These are phyloP conservation scores for Sabuloglossum arenarium DNA, from an alignment of 495 filamentous ascomycete species.

Conservation along the genomic window DNA sequence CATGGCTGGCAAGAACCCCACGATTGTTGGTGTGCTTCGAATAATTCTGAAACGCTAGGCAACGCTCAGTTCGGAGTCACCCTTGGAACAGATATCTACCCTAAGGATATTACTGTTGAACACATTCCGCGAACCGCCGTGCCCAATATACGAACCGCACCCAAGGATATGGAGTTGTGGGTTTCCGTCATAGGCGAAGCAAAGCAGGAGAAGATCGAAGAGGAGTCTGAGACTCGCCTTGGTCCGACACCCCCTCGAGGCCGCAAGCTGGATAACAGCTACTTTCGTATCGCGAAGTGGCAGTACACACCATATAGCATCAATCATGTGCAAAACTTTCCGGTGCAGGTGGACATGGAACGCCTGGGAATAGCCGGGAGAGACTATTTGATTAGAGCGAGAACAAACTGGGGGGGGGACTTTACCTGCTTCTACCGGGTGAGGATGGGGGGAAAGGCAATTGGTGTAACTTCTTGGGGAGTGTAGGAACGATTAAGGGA, in stretches of 20 bases:
- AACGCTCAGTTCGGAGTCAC: slow-evolving; percentile 2
- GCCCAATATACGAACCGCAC: slow-evolving; percentile 1
- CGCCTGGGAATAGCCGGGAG: neutral
- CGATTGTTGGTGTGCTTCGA: slow-evolving; percentile 5
- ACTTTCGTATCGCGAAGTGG: neutral
- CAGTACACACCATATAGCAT: neutral
- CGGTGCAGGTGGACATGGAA: neutral
- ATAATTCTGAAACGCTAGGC: neutral
- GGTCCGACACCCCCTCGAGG: neutral
- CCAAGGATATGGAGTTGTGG: slow-evolving; percentile 4
- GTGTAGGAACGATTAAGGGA: neutral
- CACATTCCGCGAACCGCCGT: slow-evolving; percentile 3
- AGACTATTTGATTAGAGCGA: neutral
- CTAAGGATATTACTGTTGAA: slow-evolving; percentile 3
- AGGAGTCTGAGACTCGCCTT: neutral
- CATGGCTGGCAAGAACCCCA: neutral
- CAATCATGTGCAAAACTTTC: slow-evolving; percentile 3
- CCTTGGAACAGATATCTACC: neutral
- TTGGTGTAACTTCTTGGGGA: neutral
- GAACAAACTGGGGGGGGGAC: slow-evolving; percentile 1
- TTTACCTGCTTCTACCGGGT: slow-evolving; percentile 6
- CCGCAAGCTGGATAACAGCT: neutral
- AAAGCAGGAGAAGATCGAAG: neutral
- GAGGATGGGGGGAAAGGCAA: neutral
- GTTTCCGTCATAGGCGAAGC: too few relatives aligned